Conservation (phyloP, 805 yeast species). For the Metschnikowia corniflorae region DNA sequence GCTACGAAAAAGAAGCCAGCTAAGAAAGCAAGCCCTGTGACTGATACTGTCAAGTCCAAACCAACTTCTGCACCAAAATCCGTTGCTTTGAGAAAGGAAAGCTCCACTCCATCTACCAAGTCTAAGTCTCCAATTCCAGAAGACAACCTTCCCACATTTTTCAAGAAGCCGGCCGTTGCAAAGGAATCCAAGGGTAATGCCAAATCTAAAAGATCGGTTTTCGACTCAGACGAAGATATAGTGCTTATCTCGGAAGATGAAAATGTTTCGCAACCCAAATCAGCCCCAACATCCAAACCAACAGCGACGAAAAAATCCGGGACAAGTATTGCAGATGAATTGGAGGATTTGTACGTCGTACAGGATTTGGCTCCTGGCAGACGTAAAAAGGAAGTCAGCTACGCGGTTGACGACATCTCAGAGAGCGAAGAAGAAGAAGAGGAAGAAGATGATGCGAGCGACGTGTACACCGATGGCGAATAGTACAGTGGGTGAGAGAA, state of each 20-base stretch:
- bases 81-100: constrained; percentile 3
- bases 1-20: constrained; percentile 13
- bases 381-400: constrained; percentile 12
- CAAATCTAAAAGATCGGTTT: constrained; percentile 12
- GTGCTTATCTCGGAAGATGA: constrained; percentile 10
- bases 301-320: constrained; percentile 1
- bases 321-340: constrained; percentile 15
- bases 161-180: constrained; percentile 9
- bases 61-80: background rate
- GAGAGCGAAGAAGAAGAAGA: constrained; percentile 10
- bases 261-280: background rate
- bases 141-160: constrained; percentile 17
- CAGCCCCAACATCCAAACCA: constrained; percentile 4
- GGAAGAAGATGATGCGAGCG: constrained; percentile 10
- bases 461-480: constrained; percentile 8
- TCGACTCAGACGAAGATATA: constrained; percentile 16
- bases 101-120: constrained; percentile 9
- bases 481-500: too few species aligned
- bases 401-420: constrained; percentile 13
- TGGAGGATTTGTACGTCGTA: constrained; percentile 13
- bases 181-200: background rate
- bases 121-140: constrained; percentile 4
- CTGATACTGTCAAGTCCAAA: background rate
- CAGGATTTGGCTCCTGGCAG: constrained; percentile 13
- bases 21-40: constrained; percentile 7